Evolutionary conservation across 2,329 filamentous ascomycete genomes (phyloP), one percentile per base, ranked within the genome.

Genomic region (Phaeosphaeriaceae sp.): DNA sequence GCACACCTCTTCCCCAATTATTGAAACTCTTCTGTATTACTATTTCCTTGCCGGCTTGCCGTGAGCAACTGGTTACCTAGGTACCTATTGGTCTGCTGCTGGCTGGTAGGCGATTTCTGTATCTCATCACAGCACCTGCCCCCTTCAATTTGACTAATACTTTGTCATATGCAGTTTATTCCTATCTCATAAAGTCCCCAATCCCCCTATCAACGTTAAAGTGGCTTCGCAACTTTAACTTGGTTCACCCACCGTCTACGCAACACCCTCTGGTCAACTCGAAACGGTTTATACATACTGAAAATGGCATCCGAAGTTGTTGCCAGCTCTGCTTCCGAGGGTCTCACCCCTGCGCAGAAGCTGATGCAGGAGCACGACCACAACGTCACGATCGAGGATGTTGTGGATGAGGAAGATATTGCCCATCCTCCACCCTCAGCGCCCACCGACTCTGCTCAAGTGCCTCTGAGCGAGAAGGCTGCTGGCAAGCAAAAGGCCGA

Each of bases 311-410:
- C 70, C 43, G 70, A 74, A 56, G 58, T 66, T 54, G 60, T 57
- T 58, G 60, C 65, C 49, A 70, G 65, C 59, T 64, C 66, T 66
- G 58, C 63, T 40, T 46, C 61, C 48, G 72, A 73, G 63, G 67
- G 66, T 33, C 56, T 73, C 37, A 75, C 74, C 53, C 68, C 74
- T 30, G 74, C 79, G 50, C 83, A 87, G 74, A 82, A 81, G 76
- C 82, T 89, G 55, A 80, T 85, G 66, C 80, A 86, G 68, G 82
- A 85, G 73, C 87, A 89, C 56, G 68, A 83, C 63, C 82, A 84
- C 73, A 81, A 85, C 65, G 83, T 83, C 58, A 92, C 87, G 18
- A 82, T 96, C 58, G 92, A 96, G 74, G 91, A 96, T 40, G 86
- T 83, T 32, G 81, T 83, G 21, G 92, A 96, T 68, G 90, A 95